phyloP scores from a whole-genome alignment of 805 yeast genomes.

The Candida alai region DNA sequence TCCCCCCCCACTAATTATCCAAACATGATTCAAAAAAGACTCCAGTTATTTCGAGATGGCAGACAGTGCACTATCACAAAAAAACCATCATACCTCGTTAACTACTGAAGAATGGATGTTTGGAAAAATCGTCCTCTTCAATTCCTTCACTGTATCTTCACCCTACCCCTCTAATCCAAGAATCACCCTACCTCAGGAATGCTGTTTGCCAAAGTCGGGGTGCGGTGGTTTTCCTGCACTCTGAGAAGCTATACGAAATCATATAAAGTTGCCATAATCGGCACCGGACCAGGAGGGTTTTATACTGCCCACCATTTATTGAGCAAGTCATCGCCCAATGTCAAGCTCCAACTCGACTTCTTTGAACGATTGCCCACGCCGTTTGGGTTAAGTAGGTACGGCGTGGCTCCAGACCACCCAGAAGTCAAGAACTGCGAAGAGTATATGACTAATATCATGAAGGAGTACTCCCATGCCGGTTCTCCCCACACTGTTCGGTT shows the following conservation, averaged over 20 bases:
- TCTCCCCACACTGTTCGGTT: conserved; percentile 33
- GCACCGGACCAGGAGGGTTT: conserved; percentile 96
- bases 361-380: conserved; percentile 88
- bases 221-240: conserved; percentile 2
- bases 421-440: conserved; percentile 86
- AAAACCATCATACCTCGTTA: too few species aligned
- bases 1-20: too few species aligned
- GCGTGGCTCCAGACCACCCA: conserved; percentile 99
- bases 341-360: conserved; percentile 46
- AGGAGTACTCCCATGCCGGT: conserved; percentile 9
- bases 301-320: conserved; percentile 78
- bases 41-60: too few species aligned
- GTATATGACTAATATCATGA: conserved; percentile 56
- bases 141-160: too few species aligned
- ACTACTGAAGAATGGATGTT: too few species aligned
- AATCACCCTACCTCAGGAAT: too few species aligned
- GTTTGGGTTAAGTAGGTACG: conserved; percentile 84
- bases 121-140: too few species aligned
- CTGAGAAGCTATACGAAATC: not conserved
- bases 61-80: too few species aligned
- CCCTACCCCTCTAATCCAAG: too few species aligned
- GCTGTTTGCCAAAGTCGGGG: not conserved
- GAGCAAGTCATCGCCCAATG: conserved; percentile 37
- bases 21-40: too few species aligned
- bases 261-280: conserved; percentile 67